These are phyloP conservation scores for Cordyceps cicadae DNA, from an alignment of 2,329 filamentous ascomycete genomes.

Conservation along the genomic window DNA sequence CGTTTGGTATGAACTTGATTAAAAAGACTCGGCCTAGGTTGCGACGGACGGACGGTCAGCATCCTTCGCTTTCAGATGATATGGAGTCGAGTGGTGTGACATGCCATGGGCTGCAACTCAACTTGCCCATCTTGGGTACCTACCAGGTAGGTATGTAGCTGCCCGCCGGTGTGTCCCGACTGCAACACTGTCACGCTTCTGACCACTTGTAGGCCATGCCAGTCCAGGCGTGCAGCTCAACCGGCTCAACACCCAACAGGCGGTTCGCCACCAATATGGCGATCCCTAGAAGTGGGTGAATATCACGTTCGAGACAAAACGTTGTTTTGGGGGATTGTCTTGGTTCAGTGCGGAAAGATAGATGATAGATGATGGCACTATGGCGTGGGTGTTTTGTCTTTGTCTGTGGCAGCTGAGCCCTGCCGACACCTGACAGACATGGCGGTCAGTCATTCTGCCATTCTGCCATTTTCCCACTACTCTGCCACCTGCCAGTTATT, in stretches of 20 bases:
- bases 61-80: background rate
- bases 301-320: slow-evolving; percentile 3
- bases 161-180: slow-evolving; percentile 3
- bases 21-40: background rate
- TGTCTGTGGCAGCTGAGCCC: slow-evolving; percentile 5
- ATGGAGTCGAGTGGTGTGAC: background rate
- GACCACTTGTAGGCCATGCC: background rate
- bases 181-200: background rate
- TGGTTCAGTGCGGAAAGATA: background rate
- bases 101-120: background rate
- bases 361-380: background rate
- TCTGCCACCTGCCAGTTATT: background rate
- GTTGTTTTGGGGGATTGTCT: background rate
- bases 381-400: background rate
- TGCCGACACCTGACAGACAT: background rate
- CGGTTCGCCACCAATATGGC: slow-evolving; percentile 1
- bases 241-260: background rate
- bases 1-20: slow-evolving; percentile 3
- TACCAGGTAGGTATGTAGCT: too few relatives aligned
- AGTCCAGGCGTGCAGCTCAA: background rate
- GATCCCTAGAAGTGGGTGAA: slow-evolving; percentile 7
- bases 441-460: background rate
- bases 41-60: background rate
- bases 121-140: too few relatives aligned
- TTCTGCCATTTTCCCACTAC: background rate